Conservation (phyloP, 768 basidiomycete species). For the Russula sp. region DNA sequence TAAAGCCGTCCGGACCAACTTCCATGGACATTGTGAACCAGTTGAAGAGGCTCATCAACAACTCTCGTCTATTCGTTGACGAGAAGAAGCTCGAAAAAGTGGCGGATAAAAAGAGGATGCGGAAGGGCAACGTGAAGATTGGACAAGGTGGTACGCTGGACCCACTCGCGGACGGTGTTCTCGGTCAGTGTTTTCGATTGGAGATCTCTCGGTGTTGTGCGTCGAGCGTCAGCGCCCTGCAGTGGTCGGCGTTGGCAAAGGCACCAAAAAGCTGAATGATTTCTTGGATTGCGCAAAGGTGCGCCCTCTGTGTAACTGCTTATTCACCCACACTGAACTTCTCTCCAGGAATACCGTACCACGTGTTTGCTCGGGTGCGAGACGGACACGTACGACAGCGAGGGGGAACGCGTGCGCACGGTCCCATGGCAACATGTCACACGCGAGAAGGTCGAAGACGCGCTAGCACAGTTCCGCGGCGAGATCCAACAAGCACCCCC, state of each 20-base stretch:
- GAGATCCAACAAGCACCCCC: constrained; percentile 89
- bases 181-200: constrained; percentile 48
- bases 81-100: constrained; percentile 48
- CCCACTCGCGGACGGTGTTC: constrained; percentile 91
- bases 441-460: constrained; percentile 60
- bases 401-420: constrained; percentile 72
- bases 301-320: constrained; percentile 17
- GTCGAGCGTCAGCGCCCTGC: constrained; percentile 2
- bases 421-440: constrained; percentile 85
- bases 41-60: constrained; percentile 70
- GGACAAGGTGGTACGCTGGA: constrained; percentile 95
- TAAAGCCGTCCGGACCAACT: constrained; percentile 88
- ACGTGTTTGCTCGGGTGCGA: constrained; percentile 90
- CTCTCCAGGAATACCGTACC: constrained; percentile 76
- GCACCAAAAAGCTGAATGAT: constrained; percentile 76
- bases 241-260: constrained; percentile 90
- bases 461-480: constrained; percentile 71
- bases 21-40: constrained; percentile 88
- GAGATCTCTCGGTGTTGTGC: neutral
- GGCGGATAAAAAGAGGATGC: constrained; percentile 41
- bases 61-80: constrained; percentile 74
- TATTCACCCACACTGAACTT: neutral
- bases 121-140: constrained; percentile 58
- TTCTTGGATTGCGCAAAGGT: constrained; percentile 92
- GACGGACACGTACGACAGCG: constrained; percentile 90